Percentiles rank a stretch among this genome's conserved stretches.
Evolutionary conservation across 2,329 filamentous ascomycete species (phyloP).

Genomic region (Fonsecaea erecta): DNA sequence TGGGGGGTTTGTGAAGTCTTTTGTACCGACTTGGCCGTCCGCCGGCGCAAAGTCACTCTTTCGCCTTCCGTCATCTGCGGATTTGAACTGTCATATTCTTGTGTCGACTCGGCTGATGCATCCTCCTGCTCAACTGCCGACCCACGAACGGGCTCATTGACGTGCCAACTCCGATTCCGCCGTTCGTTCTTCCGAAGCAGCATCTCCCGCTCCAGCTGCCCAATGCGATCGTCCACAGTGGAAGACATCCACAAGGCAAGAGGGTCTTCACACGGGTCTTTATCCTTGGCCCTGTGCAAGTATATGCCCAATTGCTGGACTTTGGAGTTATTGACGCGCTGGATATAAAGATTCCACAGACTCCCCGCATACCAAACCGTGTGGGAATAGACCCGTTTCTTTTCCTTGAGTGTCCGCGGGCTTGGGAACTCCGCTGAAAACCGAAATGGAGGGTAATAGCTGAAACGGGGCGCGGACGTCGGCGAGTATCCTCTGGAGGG

Average conservation of each 20-base stretch:
- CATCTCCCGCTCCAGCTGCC: slow-evolving; percentile 60
- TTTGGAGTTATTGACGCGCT: slow-evolving; percentile 61
- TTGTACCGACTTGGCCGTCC: slow-evolving; percentile 28
- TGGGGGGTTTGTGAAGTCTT: slow-evolving; percentile 39
- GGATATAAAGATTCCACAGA: slow-evolving; percentile 67
- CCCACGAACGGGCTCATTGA: slow-evolving; percentile 40
- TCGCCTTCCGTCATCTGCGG: slow-evolving; percentile 18
- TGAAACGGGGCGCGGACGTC: slow-evolving; percentile 47
- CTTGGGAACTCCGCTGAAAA: slow-evolving; percentile 64
- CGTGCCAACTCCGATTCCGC: slow-evolving; percentile 29
- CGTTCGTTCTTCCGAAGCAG: slow-evolving; percentile 48
- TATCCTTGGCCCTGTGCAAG: slow-evolving; percentile 62
- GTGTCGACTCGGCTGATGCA: slow-evolving; percentile 20
- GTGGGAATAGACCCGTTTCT: slow-evolving; percentile 62
- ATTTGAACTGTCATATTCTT: slow-evolving; percentile 29
- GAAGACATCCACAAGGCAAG: slow-evolving; percentile 45
- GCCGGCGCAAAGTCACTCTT: slow-evolving; percentile 38
- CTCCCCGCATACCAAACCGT: slow-evolving; percentile 65
- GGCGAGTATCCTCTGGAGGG: slow-evolving; percentile 30
- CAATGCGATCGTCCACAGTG: slow-evolving; percentile 59
- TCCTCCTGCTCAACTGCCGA: slow-evolving; percentile 28
- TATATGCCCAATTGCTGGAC: slow-evolving; percentile 64
- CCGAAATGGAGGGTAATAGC: slow-evolving; percentile 62
- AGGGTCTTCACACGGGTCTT: slow-evolving; percentile 51
- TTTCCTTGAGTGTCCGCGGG: slow-evolving; percentile 61